These are phyloP conservation scores for Globisporangium heterothallicum DNA, from an alignment of 352 stramenopile genomes.

Conservation along the genomic window DNA sequence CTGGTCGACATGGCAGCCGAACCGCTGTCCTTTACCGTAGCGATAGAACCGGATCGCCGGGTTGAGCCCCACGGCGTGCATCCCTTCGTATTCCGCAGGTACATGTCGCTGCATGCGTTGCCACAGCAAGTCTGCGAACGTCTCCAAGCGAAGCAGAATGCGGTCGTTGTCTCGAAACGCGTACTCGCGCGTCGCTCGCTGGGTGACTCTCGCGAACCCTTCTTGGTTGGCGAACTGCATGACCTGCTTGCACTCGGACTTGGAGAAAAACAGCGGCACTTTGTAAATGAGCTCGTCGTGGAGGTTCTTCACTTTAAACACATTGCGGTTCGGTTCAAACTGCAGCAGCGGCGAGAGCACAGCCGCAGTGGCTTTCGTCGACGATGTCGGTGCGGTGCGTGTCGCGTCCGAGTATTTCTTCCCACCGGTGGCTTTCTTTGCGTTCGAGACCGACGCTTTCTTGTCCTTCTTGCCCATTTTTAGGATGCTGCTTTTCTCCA, in stretches of 20 bases:
- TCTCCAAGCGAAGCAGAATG: slow-evolving; percentile 53
- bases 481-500: not conserved
- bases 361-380: not conserved
- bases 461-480: slow-evolving; percentile 14
- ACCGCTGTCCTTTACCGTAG: slow-evolving; percentile 61
- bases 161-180: slow-evolving; percentile 78
- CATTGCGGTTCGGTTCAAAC: slow-evolving; percentile 33
- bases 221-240: slow-evolving; percentile 48
- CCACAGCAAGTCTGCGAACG: slow-evolving; percentile 67
- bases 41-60: slow-evolving; percentile 73
- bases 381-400: slow-evolving; percentile 5
- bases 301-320: slow-evolving; percentile 31
- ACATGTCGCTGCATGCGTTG: slow-evolving; percentile 50
- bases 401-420: slow-evolving; percentile 16
- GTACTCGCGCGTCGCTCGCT: slow-evolving; percentile 55
- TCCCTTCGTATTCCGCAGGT: slow-evolving; percentile 49
- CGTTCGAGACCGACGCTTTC: not conserved
- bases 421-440: slow-evolving; percentile 3
- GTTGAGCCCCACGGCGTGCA: slow-evolving; percentile 63
- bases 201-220: slow-evolving; percentile 64
- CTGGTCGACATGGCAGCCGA: slow-evolving; percentile 82
- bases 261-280: slow-evolving; percentile 58
- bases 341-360: slow-evolving; percentile 31
- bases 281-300: slow-evolving; percentile 63
- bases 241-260: slow-evolving; percentile 51